Evolutionary conservation across 2,329 filamentous ascomycete genomes (phyloP).

Genomic region (Aspergillus sp.): DNA sequence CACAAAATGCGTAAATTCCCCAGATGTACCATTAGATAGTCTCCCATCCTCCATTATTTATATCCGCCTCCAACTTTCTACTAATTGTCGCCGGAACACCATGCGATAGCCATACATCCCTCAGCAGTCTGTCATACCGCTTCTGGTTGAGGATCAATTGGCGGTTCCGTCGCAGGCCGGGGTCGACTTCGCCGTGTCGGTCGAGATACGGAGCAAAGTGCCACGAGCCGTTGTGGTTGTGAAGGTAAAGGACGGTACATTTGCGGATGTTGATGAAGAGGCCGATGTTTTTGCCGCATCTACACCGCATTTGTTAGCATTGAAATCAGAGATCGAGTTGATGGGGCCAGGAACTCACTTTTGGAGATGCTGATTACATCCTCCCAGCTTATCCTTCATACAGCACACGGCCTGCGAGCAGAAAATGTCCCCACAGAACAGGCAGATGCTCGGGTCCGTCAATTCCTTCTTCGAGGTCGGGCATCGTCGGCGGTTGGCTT

Average conservation of each 20-base stretch:
- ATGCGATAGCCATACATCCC: slow-evolving; percentile 80
- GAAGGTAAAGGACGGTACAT: slow-evolving; percentile 83
- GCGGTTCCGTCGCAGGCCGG: slow-evolving; percentile 77
- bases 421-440: slow-evolving; percentile 95
- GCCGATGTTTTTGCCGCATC: slow-evolving; percentile 84
- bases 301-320: slow-evolving; percentile 32
- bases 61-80: slow-evolving; percentile 83
- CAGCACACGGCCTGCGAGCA: slow-evolving; percentile 94
- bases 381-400: slow-evolving; percentile 63
- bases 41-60: slow-evolving; percentile 97
- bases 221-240: slow-evolving; percentile 75
- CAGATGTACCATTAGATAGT: slow-evolving; percentile 38
- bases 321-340: background rate
- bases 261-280: slow-evolving; percentile 95
- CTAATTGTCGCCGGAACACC: slow-evolving; percentile 84
- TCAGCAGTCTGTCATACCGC: slow-evolving; percentile 80
- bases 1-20: background rate
- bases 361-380: slow-evolving; percentile 82
- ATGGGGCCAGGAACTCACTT: slow-evolving; percentile 52
- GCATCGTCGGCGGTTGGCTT: slow-evolving; percentile 75
- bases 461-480: slow-evolving; percentile 88
- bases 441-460: slow-evolving; percentile 81
- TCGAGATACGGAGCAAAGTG: slow-evolving; percentile 88
- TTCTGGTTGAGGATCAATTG: slow-evolving; percentile 91
- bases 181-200: slow-evolving; percentile 89